Evolutionary conservation across 495 filamentous ascomycete genomes (phyloP), one percentile per base, ranked within the genome.

Genomic region (Sordaria brevicollis): DNA sequence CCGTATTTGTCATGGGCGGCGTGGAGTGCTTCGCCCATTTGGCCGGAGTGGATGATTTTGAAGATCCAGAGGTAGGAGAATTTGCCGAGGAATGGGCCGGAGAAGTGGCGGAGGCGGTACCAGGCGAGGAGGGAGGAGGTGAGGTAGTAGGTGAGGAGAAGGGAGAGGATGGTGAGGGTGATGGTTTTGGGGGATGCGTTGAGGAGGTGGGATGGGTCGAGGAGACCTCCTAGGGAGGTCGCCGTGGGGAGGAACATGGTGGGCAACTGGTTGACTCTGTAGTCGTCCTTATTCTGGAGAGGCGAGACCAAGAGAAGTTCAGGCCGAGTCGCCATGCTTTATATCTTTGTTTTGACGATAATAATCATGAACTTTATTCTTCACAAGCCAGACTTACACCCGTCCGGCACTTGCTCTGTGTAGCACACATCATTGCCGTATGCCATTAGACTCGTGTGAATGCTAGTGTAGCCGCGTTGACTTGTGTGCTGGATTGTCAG

Each of bases 1-100:
- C 49, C 49, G 49, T 57, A 57, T 49, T 81, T 80, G 4, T 76
- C 73, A 49, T 83, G 80, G 68, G 70, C 36, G 65, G 25, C 67
- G 0, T 31, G 19, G 21, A 25, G 66, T 66, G 31, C 37, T 41
- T 74, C 70, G 38, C 68, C 29, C 33, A 73, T 68, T n/a, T 69
- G 68, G 15, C 72, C 74, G 31, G 65, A 71, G 10, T 41, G 49
- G 17, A 70, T 68, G 25, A 65, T 65, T 13, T 69, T 31, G n/a
- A 69, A 15, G 15, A 73, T 34, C 70, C 71, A 77, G 10, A 74
- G 29, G 67, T 76, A 77, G 33, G 74, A 73, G 67, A 76, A 72
- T 6, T 39, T 33, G n/a, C 68, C 76, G 2, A 74, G 68, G 17
- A 49, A 54, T 6, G 76, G 76, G 4, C 76, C 76, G 5, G 71